These are phyloP conservation scores for Starmerella vitae DNA, from an alignment of 805 yeast genomes.

Conservation along the genomic window DNA sequence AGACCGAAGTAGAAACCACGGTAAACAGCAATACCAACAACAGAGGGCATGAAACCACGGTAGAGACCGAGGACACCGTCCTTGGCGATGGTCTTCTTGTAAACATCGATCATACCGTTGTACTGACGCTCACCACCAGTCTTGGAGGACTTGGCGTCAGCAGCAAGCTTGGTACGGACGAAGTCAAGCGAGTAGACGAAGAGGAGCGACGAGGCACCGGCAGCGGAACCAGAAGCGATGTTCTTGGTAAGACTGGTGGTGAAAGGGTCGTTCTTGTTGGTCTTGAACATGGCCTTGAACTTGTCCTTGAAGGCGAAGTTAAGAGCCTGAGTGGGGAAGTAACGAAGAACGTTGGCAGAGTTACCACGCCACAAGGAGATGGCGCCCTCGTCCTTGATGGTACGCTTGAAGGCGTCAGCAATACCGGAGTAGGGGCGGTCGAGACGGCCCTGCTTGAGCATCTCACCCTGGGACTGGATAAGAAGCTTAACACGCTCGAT, in stretches of 20 bases:
- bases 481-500: constrained; percentile 87
- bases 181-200: constrained; percentile 90
- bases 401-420: constrained; percentile 79
- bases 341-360: constrained; percentile 92
- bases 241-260: constrained; percentile 83
- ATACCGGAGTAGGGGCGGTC: constrained; percentile 76
- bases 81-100: constrained; percentile 81
- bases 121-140: constrained; percentile 72
- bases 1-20: constrained; percentile 97
- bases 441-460: constrained; percentile 91
- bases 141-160: constrained; percentile 73
- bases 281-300: constrained; percentile 84
- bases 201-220: constrained; percentile 83
- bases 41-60: constrained; percentile 98
- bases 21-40: constrained; percentile 89
- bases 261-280: constrained; percentile 80
- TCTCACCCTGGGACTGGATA: constrained; percentile 92
- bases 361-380: constrained; percentile 95
- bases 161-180: constrained; percentile 95
- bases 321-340: constrained; percentile 96
- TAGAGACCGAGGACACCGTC: constrained; percentile 94
- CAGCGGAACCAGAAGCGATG: constrained; percentile 94
- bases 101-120: constrained; percentile 89
- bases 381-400: constrained; percentile 81
- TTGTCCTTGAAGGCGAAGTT: constrained; percentile 92